phyloP scores from a whole-genome alignment of 495 filamentous ascomycete genomes.

The Penicillium flavigenum region DNA sequence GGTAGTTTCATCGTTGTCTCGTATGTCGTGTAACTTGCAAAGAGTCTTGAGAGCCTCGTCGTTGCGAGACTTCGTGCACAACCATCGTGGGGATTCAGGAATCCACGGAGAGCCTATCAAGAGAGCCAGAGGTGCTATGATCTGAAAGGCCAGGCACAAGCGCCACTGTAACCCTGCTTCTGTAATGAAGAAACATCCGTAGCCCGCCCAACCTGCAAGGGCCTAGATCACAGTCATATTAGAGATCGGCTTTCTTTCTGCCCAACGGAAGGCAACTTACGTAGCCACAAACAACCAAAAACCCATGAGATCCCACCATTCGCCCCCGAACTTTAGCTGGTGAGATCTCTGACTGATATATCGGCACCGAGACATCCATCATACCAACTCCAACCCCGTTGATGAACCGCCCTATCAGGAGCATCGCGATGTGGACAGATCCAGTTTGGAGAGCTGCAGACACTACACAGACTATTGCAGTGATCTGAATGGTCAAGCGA shows the following conservation, averaged over 20 bases:
- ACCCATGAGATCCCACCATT: background rate
- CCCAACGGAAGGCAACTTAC: background rate
- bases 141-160: background rate
- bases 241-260: too few species aligned
- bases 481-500: background rate
- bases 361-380: background rate
- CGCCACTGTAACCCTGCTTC: background rate
- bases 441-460: background rate
- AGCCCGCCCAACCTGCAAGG: background rate
- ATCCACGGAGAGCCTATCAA: background rate
- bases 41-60: background rate
- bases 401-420: background rate
- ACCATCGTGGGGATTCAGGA: slow-evolving; percentile 1
- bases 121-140: background rate
- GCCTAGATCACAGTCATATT: background rate
- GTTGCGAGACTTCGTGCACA: background rate
- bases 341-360: background rate
- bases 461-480: background rate
- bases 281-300: background rate
- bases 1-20: too few species aligned
- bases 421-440: background rate
- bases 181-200: background rate
- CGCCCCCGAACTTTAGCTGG: background rate
- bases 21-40: background rate
- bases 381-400: background rate